These are phyloP conservation scores for Citrullus amarus DNA, from an alignment of 306 rosid genomes.

Conservation along the genomic window DNA sequence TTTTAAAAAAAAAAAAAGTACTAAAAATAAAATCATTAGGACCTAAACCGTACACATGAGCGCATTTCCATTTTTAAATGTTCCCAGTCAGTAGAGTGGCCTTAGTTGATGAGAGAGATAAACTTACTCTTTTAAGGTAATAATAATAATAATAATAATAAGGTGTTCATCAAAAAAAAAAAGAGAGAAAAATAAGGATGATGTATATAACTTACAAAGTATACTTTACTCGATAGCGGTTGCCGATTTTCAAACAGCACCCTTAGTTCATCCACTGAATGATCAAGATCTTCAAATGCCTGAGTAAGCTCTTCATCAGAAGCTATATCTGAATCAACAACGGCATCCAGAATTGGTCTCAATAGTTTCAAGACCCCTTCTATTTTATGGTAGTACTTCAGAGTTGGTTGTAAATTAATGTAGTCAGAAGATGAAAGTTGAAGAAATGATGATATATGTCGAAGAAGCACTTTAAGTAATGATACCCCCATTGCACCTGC, in stretches of 20 bases:
- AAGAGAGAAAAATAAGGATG: not conserved
- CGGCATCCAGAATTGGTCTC: constrained; percentile 65
- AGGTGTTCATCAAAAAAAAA: not conserved
- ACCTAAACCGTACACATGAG: not conserved
- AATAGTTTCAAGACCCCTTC: constrained; percentile 73
- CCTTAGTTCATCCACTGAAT: constrained; percentile 53
- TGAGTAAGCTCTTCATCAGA: constrained; percentile 51
- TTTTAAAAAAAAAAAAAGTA: not conserved
- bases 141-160: not conserved
- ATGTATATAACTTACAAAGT: constrained; percentile 62
- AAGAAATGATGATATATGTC: constrained; percentile 62
- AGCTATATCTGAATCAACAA: constrained; percentile 52
- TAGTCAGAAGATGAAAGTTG: constrained; percentile 50
- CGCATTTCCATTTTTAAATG: not conserved
- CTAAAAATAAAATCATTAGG: not conserved
- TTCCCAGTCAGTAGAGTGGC: not conserved
- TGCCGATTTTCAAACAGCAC: constrained; percentile 69
- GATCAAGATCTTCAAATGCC: constrained; percentile 55
- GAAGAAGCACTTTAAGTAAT: constrained; percentile 46
- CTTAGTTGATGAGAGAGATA: not conserved
- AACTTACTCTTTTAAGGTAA: not conserved
- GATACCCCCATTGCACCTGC: constrained; percentile 92
- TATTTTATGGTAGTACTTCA: constrained; percentile 55
- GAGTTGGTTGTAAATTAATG: constrained; percentile 45
- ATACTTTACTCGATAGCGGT: constrained; percentile 73